phyloP scores from a whole-genome alignment of 441 rosid genomes.

The Gossypium schwendimanii region DNA sequence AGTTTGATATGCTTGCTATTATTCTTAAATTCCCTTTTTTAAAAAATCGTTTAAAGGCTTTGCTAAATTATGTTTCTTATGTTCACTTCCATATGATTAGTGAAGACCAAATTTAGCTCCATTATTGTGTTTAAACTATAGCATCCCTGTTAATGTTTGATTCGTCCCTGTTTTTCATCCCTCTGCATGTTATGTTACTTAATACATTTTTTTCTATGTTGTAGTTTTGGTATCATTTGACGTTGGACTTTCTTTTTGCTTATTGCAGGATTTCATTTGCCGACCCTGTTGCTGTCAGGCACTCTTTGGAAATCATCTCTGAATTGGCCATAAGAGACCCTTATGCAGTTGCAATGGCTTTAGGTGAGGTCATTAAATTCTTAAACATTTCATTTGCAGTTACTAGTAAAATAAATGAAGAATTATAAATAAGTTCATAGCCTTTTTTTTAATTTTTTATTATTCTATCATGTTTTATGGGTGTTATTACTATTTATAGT shows the following conservation, averaged over 20 bases:
- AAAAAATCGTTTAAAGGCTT: no score
- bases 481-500: neutral
- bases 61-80: no score
- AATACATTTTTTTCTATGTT: slow-evolving; percentile 10
- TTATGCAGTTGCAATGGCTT: slow-evolving; percentile 90
- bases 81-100: no score
- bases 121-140: neutral
- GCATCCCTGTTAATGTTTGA: neutral
- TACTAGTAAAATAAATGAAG: neutral
- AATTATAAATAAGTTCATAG: neutral
- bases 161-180: neutral
- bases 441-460: no score
- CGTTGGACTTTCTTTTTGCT: slow-evolving; percentile 23
- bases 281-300: slow-evolving; percentile 99
- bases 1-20: no score
- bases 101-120: no score
- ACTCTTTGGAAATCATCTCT: slow-evolving; percentile 81
- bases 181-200: neutral
- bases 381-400: slow-evolving; percentile 11
- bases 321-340: slow-evolving; percentile 90
- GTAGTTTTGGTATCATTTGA: slow-evolving; percentile 62
- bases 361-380: slow-evolving; percentile 46
- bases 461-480: neutral
- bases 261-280: slow-evolving; percentile 70
- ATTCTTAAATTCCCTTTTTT: no score